Evolutionary conservation across 108 stramenopile species (phyloP).

Genomic region (Cyclostephanos invisitatus): DNA sequence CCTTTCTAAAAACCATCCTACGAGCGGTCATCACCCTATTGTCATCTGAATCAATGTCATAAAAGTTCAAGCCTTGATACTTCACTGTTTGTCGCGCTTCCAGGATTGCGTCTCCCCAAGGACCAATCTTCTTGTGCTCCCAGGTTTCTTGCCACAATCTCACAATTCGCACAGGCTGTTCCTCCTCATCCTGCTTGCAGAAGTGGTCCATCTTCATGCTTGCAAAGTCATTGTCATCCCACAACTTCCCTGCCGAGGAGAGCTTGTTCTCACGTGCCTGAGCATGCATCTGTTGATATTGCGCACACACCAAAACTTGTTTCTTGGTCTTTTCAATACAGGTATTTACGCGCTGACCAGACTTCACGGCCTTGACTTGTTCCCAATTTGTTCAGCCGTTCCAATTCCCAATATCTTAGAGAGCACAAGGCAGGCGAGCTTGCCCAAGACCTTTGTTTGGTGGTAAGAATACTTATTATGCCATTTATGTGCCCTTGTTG

Average conservation of each 20-base stretch:
- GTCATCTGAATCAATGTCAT: neutral
- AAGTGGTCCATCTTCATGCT: constrained; percentile 7
- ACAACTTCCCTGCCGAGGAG: constrained; percentile 10
- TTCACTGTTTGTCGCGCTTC: neutral
- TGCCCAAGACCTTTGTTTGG: constrained; percentile 21
- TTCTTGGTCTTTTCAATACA: constrained; percentile 13
- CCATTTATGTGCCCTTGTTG: neutral
- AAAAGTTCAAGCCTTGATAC: constrained; percentile 2
- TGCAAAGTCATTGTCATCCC: constrained; percentile 17
- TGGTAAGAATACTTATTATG: constrained; percentile 11
- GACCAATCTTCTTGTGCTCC: constrained; percentile 2
- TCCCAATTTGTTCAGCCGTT: constrained; percentile 16
- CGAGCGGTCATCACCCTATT: neutral
- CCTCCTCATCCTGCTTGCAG: neutral
- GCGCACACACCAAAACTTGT: constrained; percentile 3
- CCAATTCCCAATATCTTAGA: constrained; percentile 19
- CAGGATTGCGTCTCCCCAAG: neutral
- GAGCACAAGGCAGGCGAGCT: constrained; percentile 17
- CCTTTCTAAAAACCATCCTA: constrained; percentile 9
- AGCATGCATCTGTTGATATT: constrained; percentile 1
- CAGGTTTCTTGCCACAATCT: constrained; percentile 8
- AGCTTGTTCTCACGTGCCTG: neutral
- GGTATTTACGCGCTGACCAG: constrained; percentile 10
- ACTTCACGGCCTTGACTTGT: constrained; percentile 7
- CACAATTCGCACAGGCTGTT: neutral